Conservation (phyloP, 164 flowering plant genomes). For the Chimonanthus salicifolius region DNA sequence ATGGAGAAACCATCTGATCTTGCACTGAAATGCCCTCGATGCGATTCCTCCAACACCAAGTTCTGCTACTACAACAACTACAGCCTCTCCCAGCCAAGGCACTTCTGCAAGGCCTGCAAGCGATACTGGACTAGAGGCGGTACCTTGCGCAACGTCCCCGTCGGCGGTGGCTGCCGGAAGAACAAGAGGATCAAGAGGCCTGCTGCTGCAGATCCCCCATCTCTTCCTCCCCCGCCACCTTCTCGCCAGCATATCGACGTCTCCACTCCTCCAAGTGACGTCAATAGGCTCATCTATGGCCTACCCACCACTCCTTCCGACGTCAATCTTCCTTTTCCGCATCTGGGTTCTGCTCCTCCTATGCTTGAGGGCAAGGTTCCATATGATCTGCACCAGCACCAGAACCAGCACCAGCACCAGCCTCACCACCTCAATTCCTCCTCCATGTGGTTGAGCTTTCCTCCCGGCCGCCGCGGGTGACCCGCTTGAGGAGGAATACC, state of each 20-base stretch:
- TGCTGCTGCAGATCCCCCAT: constrained; percentile 13
- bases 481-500: constrained; percentile 8
- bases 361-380: constrained; percentile 1
- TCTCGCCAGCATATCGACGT: constrained; percentile 16
- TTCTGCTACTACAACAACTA: constrained; percentile 91
- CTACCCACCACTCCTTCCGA: constrained; percentile 28
- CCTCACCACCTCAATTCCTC: constrained; percentile 26
- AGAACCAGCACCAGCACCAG: constrained; percentile 32
- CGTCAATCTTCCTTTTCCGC: constrained; percentile 25
- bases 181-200: constrained; percentile 61
- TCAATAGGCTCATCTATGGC: constrained; percentile 35
- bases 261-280: constrained; percentile 9
- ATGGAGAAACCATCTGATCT: constrained; percentile 18
- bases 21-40: constrained; percentile 62
- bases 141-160: constrained; percentile 78
- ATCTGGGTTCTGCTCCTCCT: constrained; percentile 15
- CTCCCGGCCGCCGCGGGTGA: constrained; percentile 23
- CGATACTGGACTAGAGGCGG: constrained; percentile 89
- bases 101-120: constrained; percentile 83
- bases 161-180: constrained; percentile 75
- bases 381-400: constrained; percentile 1
- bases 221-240: constrained; percentile 8
- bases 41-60: constrained; percentile 80
- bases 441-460: constrained; percentile 49
- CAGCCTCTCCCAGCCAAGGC: constrained; percentile 75